These are phyloP conservation scores for Fraxinus americana DNA, from an alignment of 257 asterid genomes.

Conservation along the genomic window DNA sequence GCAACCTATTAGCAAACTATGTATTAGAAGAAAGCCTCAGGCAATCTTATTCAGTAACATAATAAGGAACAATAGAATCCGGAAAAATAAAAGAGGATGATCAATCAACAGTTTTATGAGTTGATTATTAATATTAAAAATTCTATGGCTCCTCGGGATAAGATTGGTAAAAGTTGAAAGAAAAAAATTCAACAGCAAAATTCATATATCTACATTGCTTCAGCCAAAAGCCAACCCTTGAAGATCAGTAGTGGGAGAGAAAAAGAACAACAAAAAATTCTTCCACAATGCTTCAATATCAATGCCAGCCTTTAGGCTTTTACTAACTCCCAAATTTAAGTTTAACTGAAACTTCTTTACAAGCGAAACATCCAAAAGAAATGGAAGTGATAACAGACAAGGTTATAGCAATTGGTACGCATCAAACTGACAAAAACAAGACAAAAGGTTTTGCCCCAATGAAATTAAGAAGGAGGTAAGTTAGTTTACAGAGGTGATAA, in stretches of 20 bases:
- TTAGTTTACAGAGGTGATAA: slow-evolving; percentile 6
- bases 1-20: slow-evolving; percentile 62
- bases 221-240: slow-evolving; percentile 12
- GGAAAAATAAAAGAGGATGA: slow-evolving; percentile 13
- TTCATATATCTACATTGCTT: background rate
- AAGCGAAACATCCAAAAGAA: background rate
- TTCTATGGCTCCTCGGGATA: slow-evolving; percentile 1
- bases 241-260: slow-evolving; percentile 5
- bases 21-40: slow-evolving; percentile 22
- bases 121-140: slow-evolving; percentile 7
- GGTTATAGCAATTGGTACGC: background rate
- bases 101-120: background rate
- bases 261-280: background rate
- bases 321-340: slow-evolving; percentile 10
- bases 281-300: background rate
- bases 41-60: background rate
- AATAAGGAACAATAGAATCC: slow-evolving; percentile 8
- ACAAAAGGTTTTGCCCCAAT: background rate
- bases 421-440: slow-evolving; percentile 11
- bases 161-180: slow-evolving; percentile 8
- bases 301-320: background rate
- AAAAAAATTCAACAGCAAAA: background rate
- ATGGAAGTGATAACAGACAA: background rate
- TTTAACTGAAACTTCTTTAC: background rate
- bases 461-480: slow-evolving; percentile 5